Evolutionary conservation across 495 filamentous ascomycete genomes (phyloP).

Genomic region (Pseudotulostoma volvatum): DNA sequence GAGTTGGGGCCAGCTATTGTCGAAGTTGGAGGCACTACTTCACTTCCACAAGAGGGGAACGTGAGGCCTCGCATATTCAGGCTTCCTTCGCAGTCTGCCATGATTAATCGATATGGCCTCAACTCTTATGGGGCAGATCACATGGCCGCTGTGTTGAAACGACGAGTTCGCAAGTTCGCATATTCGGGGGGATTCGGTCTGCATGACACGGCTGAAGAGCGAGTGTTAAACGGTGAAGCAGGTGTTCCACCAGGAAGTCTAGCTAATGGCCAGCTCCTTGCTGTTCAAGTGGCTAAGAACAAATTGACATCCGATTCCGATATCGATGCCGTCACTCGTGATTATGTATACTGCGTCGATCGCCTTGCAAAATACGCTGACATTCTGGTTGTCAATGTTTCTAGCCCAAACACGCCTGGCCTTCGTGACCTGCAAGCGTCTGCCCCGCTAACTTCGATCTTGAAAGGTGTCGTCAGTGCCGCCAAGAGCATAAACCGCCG

Average conservation of each 20-base stretch:
- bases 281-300: constrained; percentile 97
- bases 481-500: constrained; percentile 48
- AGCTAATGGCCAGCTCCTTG: constrained; percentile 53
- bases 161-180: constrained; percentile 62
- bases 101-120: constrained; percentile 92
- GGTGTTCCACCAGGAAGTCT: constrained; percentile 58
- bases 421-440: constrained; percentile 68
- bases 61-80: constrained; percentile 76
- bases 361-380: constrained; percentile 74
- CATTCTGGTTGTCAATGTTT: constrained; percentile 91
- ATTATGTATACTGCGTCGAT: constrained; percentile 78
- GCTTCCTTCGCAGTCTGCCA: constrained; percentile 56
- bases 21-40: constrained; percentile 83
- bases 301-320: constrained; percentile 72
- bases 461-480: constrained; percentile 68
- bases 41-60: constrained; percentile 72
- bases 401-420: constrained; percentile 87
- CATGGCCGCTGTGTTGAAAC: constrained; percentile 63
- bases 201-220: constrained; percentile 44
- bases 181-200: constrained; percentile 47
- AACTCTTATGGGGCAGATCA: constrained; percentile 80
- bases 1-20: constrained; percentile 68
- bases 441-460: constrained; percentile 61
- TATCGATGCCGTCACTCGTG: constrained; percentile 61
- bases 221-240: constrained; percentile 54